phyloP scores from a whole-genome alignment of 2,329 filamentous ascomycete species.

The Pezicula radicicola region DNA sequence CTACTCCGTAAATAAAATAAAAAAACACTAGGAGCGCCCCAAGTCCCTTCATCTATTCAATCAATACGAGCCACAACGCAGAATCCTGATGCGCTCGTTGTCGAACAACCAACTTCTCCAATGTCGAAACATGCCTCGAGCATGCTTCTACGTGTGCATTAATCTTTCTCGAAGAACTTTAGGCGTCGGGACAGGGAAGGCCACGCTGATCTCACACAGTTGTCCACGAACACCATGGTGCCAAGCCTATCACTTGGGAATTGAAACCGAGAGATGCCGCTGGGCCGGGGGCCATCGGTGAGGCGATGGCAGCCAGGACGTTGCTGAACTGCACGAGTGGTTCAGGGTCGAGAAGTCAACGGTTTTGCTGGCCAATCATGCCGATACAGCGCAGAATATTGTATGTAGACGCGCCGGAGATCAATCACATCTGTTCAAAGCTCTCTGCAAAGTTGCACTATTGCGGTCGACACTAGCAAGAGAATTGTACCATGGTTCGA shows the following conservation, averaged over 20 bases:
- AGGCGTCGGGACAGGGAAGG: background rate
- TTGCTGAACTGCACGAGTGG: background rate
- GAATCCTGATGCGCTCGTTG: no score
- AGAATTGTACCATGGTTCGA: no score
- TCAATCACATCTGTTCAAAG: background rate
- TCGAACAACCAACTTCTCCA: no score
- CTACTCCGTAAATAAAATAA: no score
- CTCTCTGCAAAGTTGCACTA: no score
- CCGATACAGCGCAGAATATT: background rate
- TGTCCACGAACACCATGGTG: slow-evolving; percentile 6
- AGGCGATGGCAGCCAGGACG: slow-evolving; percentile 1
- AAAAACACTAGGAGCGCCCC: no score
- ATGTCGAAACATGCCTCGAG: background rate
- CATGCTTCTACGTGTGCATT: slow-evolving; percentile 3
- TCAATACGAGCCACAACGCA: no score
- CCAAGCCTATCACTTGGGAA: slow-evolving; percentile 11
- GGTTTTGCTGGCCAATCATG: background rate
- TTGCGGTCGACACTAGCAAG: no score
- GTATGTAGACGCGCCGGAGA: background rate
- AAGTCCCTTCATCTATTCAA: no score
- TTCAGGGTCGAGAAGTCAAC: background rate
- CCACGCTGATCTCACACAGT: slow-evolving; percentile 2
- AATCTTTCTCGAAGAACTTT: background rate
- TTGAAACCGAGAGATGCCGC: slow-evolving; percentile 16
- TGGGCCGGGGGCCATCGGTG: background rate